Percentiles rank a stretch among this genome's conserved stretches.
These are phyloP conservation scores for Afroboletus lepidellus DNA, from an alignment of 1,284 basidiomycete species.

Conservation along the genomic window DNA sequence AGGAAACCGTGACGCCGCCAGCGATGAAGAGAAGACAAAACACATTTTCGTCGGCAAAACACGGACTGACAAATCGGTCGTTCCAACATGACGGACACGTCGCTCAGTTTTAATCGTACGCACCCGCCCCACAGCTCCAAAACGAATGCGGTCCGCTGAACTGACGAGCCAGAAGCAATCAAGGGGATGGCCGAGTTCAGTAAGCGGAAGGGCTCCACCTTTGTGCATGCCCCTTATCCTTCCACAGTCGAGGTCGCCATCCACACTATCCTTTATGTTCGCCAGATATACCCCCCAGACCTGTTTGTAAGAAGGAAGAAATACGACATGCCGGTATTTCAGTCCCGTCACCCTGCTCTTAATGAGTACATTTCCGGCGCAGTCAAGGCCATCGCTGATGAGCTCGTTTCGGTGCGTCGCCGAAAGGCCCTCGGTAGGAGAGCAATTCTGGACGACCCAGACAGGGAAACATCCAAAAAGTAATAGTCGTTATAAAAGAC, in stretches of 20 bases:
- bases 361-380: slow-evolving; percentile 87
- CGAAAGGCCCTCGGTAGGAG: background rate
- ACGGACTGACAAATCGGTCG: slow-evolving; percentile 14
- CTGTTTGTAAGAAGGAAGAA: slow-evolving; percentile 86
- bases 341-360: slow-evolving; percentile 85
- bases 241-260: slow-evolving; percentile 85
- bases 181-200: slow-evolving; percentile 66
- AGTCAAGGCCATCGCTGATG: slow-evolving; percentile 71
- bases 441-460: background rate
- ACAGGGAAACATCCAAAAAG: slow-evolving; percentile 71
- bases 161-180: slow-evolving; percentile 49
- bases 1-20: slow-evolving; percentile 1
- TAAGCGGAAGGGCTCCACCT: slow-evolving; percentile 33
- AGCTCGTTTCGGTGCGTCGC: slow-evolving; percentile 61
- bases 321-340: slow-evolving; percentile 87
- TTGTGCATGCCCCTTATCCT: slow-evolving; percentile 5
- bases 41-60: slow-evolving; percentile 5
- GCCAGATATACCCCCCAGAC: slow-evolving; percentile 86
- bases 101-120: background rate
- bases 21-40: background rate
- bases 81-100: background rate
- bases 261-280: slow-evolving; percentile 87
- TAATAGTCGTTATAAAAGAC: slow-evolving; percentile 79
- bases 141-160: slow-evolving; percentile 5
- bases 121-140: background rate